Evolutionary conservation across 2,329 filamentous ascomycete species (phyloP).

Genomic region (Scorias spongiosa): DNA sequence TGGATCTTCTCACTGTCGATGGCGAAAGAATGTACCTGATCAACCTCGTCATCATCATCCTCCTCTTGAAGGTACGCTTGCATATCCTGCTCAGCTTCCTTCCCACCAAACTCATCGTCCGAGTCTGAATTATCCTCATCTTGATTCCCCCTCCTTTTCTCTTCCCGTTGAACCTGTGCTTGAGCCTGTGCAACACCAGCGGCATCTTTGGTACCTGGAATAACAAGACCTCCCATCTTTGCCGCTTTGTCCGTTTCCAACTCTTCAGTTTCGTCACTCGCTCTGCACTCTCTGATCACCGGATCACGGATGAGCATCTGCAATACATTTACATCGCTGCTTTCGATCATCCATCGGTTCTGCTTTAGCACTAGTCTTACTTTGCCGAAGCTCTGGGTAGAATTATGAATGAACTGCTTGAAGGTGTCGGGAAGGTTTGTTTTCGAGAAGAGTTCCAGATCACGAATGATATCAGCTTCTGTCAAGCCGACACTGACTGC

Average conservation of each 20-base stretch:
- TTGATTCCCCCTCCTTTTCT: conserved; percentile 30
- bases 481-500: conserved; percentile 89
- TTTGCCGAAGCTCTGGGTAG: conserved; percentile 84
- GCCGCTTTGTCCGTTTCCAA: conserved; percentile 71
- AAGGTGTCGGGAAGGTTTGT: conserved; percentile 72
- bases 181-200: conserved; percentile 67
- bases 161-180: conserved; percentile 30
- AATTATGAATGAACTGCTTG: conserved; percentile 62
- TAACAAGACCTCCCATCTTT: conserved; percentile 74
- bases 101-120: conserved; percentile 38
- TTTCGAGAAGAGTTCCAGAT: conserved; percentile 78
- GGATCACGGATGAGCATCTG: conserved; percentile 75
- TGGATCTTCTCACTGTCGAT: conserved; percentile 73
- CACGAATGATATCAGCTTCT: conserved; percentile 76
- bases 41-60: conserved; percentile 75
- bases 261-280: conserved; percentile 50
- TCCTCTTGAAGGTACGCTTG: conserved; percentile 55
- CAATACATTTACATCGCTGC: conserved; percentile 70
- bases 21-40: conserved; percentile 85
- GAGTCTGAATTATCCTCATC: conserved; percentile 31
- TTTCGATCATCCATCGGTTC: conserved; percentile 89
- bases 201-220: conserved; percentile 86
- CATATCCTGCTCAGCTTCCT: conserved; percentile 39
- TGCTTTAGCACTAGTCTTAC: conserved; percentile 90
- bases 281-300: conserved; percentile 62